phyloP scores from a whole-genome alignment of 805 yeast species.

The Yamadazyma endophytica region DNA sequence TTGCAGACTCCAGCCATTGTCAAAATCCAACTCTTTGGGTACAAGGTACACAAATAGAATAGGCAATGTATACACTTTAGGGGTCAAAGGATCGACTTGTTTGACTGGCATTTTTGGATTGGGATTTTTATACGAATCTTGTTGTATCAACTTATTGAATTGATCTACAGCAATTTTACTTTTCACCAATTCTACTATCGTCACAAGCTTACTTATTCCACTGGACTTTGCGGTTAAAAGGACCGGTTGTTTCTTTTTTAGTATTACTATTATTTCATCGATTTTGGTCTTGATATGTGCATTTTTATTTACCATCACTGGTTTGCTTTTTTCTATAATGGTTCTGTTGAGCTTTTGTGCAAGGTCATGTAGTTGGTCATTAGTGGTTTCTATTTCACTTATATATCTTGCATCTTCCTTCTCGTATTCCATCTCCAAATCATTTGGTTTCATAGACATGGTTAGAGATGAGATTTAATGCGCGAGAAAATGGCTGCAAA shows the following conservation, averaged over 20 bases:
- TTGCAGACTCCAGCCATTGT: conserved; percentile 2
- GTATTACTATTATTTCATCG: conserved; percentile 4
- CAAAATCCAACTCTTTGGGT: conserved; percentile 2
- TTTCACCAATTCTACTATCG: conserved; percentile 11
- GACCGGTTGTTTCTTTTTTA: conserved; percentile 2
- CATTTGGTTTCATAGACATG: background rate
- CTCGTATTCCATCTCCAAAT: conserved; percentile 1
- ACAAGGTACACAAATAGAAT: conserved; percentile 9
- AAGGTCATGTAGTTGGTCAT: background rate
- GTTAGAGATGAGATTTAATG: no score
- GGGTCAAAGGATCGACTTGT: background rate
- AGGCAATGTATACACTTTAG: conserved; percentile 7
- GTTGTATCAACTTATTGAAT: conserved; percentile 10
- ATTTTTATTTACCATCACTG: conserved; percentile 7
- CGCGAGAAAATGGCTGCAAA: no score
- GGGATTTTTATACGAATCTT: conserved; percentile 6
- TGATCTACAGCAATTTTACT: conserved; percentile 6
- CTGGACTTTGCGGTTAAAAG: conserved; percentile 7
- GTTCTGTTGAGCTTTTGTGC: background rate
- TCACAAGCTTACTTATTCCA: conserved; percentile 7
- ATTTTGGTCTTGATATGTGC: conserved; percentile 9
- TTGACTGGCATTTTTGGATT: conserved; percentile 2
- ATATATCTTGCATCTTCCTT: background rate
- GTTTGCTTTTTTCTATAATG: background rate
- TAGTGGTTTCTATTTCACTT: background rate